Evolutionary conservation across 2,329 filamentous ascomycete species (phyloP), one percentile per base, ranked within the genome.

Genomic region (Ampelomyces quisqualis): DNA sequence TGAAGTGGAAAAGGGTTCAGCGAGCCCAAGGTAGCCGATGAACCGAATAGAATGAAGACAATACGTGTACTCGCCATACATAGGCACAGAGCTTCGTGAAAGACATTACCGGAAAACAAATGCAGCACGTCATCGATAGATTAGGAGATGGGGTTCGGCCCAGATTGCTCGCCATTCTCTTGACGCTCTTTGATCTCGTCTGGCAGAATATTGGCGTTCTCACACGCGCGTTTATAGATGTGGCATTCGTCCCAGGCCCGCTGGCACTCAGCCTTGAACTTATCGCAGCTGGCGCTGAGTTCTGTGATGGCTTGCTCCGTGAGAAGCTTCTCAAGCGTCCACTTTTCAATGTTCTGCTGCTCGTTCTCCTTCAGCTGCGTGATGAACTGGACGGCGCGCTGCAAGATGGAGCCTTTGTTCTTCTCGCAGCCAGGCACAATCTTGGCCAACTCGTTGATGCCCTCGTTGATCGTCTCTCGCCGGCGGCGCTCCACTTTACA

Each of bases 391-490:
- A 96, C 91, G 0, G 93, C 90, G 22, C 91, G 88, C 65, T 94
- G 88, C 24, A 98, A 76, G 51, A 98, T 97, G 2, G 90, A 94
- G 1, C 93, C 93, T 72, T 98, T 98, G 76, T 98, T 97, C 77
- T 97, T 98, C 71, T 98, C 93, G 61, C 91, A 96, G 10, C 90
- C 90, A 0, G 93, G 93, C 0, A 98, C 93, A 53, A 98, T 95
- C 73, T 96, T 97, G 55, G 91, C 88, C 20, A 98, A 81, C 70
- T 97, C 93, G 63, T 96, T 97, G 58, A 98, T 98, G 34, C 93
- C 93, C 71, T 98, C 93, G 55, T 98, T 98, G 68, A 98, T 98
- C 0, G 93, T 96, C 71, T 98, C 93, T 50, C 93, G 88, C 30
- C 93, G 89, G 44, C 93, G 88, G 46, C 93, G 89, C 72, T 98